Conservation (phyloP, 75 land plant species). For the Selaginella moellendorffii region DNA sequence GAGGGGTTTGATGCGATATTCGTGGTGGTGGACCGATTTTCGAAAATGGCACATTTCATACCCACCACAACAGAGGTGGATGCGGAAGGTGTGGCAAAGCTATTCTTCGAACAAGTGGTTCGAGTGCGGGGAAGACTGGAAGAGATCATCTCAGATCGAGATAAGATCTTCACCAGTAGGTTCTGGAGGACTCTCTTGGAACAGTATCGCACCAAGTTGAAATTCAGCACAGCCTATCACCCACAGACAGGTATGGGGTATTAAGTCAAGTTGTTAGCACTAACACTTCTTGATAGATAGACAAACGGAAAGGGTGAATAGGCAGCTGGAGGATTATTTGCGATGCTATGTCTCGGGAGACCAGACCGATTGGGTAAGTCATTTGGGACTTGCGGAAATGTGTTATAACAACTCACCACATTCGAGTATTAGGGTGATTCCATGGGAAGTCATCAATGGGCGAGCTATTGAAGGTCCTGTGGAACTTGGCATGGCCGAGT, state of each 20-base stretch:
- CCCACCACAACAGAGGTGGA: not conserved
- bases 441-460: too few relatives aligned
- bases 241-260: too few relatives aligned
- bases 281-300: too few relatives aligned
- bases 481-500: too few relatives aligned
- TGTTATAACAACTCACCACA: not conserved
- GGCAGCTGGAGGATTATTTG: not conserved
- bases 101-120: conserved; percentile 12
- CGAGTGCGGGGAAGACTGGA: conserved; percentile 13
- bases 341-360: not conserved
- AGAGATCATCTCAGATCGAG: conserved; percentile 10
- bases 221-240: not conserved
- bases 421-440: too few relatives aligned
- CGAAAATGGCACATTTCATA: conserved; percentile 16
- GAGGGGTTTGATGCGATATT: not conserved
- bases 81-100: conserved; percentile 4
- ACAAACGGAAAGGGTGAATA: not conserved
- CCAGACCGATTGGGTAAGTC: not conserved
- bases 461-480: too few relatives aligned
- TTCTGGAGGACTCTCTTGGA: conserved; percentile 10
- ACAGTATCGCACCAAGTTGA: not conserved
- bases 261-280: too few relatives aligned
- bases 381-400: not conserved
- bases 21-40: conserved; percentile 16
- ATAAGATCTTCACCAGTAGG: conserved; percentile 7